Base-by-base conservation (phyloP, 208 protist species). In the Leishmania amazonensis region DNA sequence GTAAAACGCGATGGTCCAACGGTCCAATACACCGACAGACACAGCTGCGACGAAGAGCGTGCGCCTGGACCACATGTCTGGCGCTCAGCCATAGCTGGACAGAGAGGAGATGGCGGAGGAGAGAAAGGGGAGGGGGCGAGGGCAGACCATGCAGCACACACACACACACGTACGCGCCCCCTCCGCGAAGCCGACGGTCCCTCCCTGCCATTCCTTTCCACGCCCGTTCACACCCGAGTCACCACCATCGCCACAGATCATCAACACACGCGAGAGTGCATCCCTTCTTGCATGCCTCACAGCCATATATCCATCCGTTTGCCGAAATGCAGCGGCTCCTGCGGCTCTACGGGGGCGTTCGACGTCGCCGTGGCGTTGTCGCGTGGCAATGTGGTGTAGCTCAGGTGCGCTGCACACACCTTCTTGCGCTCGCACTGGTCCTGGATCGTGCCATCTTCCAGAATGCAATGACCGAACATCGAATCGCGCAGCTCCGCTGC, bases 331-430 rank as follows among this genome's bases (percentile, higher is more conserved):
- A 81, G 53, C 24, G 76, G 81, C 62, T 38, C 49, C 28, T 77
- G 60, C 1, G 53, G 4, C 45, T 65, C 75, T 19, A 71, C 65
- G 11, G 67, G 15, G 31, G 67, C 15, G 72, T 85, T 85, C 6
- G 49, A 80, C 38, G 72, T 81, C 42, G 81, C 81, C 21, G 81
- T 85, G 3, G 81, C 81, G 77, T 85, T 81, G 77, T 85, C 81
- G 19, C 13, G 40, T 24, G 81, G 77, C 15, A 85, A 64, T 2
- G 77, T 79, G 7, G 81, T 79, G 68, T 81, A 78, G 73, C 54
- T 62, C 31, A 64, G 38, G 28, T 68, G 0, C 51, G 53, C 81
- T 8, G 77, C 77, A 19, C 65, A 75, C 57, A 64, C 11, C 42
- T 75, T 76, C 11, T 57, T 78, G 17, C 77, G 81, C 81, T 81